Base-by-base conservation (phyloP, 306 rosid genomes). In the Urtica urens region DNA sequence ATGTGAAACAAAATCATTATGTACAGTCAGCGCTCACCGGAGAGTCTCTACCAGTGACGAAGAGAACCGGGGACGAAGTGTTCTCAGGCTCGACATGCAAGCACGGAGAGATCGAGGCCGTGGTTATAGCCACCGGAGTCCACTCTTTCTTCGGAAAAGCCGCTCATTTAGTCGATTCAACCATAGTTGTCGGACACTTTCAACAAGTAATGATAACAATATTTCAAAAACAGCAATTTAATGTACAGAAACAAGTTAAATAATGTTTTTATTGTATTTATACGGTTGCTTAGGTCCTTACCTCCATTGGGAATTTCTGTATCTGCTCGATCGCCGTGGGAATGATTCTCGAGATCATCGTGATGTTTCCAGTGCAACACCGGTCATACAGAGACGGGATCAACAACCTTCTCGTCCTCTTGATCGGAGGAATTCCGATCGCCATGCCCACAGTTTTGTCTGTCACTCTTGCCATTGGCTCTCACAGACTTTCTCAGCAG, bases 391-490 rank as follows among this genome's bases (percentile, higher is more conserved):
- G 95, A 62, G 80, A 85, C 53, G 93, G 93, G 55, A 85, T 85
- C 68, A 75, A 85, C 78, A 85, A 85, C 68, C 95, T 85, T 70
- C 95, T 85, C 61, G 95, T 85, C 56, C 95, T 85, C 67, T 70
- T 85, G 49, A 85, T 85, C 57, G 95, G 95, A 66, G 95, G 95
- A 68, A 85, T 85, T 38, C 95, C 95, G 12, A 85, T 85, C 21
- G 95, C 95, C n/a, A 85, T 85, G 93, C 95, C 95, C 59, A 85
- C 95, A 24, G 95, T 85, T n/a, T 62, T 85, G 49, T 85, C 95
- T 47, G 95, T 85, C 23, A 85, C 93, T 22, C 93, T 85, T 64
- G 95, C 95, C 24, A 85, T 85, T 38, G 95, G 95, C 46, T 85
- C 93, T 53, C 93, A 85, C 51, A 71, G 87, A 15, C 95, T 85